Percentiles rank a stretch among this genome's conserved stretches.
These are phyloP conservation scores for Aureobasidium sp. DNA, from an alignment of 2,329 filamentous ascomycete genomes.

Conservation along the genomic window DNA sequence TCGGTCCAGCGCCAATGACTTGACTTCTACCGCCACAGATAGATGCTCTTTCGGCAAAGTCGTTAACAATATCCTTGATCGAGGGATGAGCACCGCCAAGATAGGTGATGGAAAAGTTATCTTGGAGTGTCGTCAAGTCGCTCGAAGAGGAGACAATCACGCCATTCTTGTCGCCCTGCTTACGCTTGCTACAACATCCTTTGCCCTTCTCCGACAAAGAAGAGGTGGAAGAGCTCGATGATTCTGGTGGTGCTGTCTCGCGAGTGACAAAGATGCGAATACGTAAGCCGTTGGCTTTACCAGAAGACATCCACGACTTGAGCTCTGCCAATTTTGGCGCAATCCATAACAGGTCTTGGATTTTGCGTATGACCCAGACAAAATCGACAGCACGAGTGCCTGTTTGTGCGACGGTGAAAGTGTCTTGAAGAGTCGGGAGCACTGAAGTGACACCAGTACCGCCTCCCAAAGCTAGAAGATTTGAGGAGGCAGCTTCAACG, in stretches of 20 bases:
- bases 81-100: slow-evolving; percentile 13
- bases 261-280: slow-evolving; percentile 17
- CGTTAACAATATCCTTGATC: slow-evolving; percentile 12
- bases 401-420: slow-evolving; percentile 25
- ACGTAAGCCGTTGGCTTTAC: slow-evolving; percentile 1
- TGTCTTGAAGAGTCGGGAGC: slow-evolving; percentile 57
- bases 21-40: slow-evolving; percentile 13
- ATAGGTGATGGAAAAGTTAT: slow-evolving; percentile 8
- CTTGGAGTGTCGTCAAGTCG: not conserved
- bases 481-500: not conserved
- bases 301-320: not conserved
- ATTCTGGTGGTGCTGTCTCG: slow-evolving; percentile 3
- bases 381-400: slow-evolving; percentile 12
- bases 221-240: not conserved
- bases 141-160: not conserved
- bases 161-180: not conserved
- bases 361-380: slow-evolving; percentile 16
- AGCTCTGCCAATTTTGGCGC: slow-evolving; percentile 10
- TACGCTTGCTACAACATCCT: slow-evolving; percentile 9
- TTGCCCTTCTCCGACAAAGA: not conserved
- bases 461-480: slow-evolving; percentile 15
- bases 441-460: slow-evolving; percentile 65
- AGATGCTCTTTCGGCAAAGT: slow-evolving; percentile 12
- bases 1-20: slow-evolving; percentile 16
- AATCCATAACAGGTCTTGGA: slow-evolving; percentile 15